phyloP scores from a whole-genome alignment of 208 protist genomes.

The Crithidia mellificae region DNA sequence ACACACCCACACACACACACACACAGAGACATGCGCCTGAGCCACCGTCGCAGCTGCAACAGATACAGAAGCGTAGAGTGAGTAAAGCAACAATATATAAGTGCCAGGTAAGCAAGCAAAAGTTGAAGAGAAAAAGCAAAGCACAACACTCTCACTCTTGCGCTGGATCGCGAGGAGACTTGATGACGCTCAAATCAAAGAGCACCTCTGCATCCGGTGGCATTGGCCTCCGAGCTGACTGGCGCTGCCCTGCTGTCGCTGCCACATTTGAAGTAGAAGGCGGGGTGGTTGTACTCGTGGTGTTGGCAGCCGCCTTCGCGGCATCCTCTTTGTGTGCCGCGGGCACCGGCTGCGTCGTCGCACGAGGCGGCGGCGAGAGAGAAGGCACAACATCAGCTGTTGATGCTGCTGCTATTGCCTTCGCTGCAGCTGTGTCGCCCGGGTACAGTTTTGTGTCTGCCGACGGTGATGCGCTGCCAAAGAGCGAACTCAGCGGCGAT shows the following conservation, averaged over 20 bases:
- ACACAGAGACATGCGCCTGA: too few species aligned
- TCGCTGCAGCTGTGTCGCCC: neutral
- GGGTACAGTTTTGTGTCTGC: neutral
- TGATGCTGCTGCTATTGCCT: neutral
- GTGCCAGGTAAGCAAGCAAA: too few species aligned
- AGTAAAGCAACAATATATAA: too few species aligned
- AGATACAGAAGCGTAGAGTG: too few species aligned
- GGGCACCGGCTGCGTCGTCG: neutral
- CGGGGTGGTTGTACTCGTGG: too few species aligned
- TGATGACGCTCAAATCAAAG: constrained; percentile 12
- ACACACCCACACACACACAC: too few species aligned
- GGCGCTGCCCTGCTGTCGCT: too few species aligned
- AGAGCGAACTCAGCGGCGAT: constrained; percentile 8
- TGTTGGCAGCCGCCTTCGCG: neutral
- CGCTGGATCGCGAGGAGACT: neutral
- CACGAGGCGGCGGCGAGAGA: neutral
- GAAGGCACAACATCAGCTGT: neutral
- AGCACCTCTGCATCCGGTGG: constrained; percentile 9
- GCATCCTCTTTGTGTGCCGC: neutral
- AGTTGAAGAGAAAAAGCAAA: too few species aligned
- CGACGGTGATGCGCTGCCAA: neutral
- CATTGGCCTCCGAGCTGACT: neutral
- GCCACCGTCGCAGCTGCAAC: too few species aligned
- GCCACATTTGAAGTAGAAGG: too few species aligned
- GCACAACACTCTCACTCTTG: neutral